Evolutionary conservation across 2,329 filamentous ascomycete genomes (phyloP), one percentile per base, ranked within the genome.

Genomic region (Fusarium buharicum): DNA sequence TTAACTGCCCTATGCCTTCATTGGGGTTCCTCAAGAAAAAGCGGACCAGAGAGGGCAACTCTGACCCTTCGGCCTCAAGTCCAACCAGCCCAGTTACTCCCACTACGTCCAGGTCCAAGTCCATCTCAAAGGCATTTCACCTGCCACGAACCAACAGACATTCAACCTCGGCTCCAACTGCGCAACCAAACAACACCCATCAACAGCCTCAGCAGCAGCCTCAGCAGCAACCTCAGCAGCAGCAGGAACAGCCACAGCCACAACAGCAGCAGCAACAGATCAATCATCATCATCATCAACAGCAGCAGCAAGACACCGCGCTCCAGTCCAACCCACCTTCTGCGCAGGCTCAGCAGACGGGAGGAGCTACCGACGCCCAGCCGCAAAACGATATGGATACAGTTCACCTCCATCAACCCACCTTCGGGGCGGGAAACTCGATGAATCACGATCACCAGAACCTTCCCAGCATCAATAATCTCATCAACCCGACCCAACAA

Each of bases 11-110:
- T 74, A 98, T 99, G 95, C 95, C 93, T 88, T 91, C 87, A 78
- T 86, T 97, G 83, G 92, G 92, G 79, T 93, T 97, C 76, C 87
- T 98, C 76, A 97, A 97, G 86, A 98, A 97, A 87, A 97, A 96
- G 86, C 90, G 93, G 86, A 96, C 93, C 81, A 96, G 93, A 87
- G 93, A 97, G 82, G 90, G 88, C 75, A 86, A 88, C 75, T 83
- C 86, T 75, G 88, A 91, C 76, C 84, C 84, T 70, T 86, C 88
- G 73, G 83, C 87, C 72, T 83, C 83, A 67, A 90, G 90, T 75
- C 83, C 86, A 68, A 84, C 83, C 66, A 88, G 86, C 72, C 84
- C 86, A 59, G 80, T 87, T 70, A 88, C 87, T 59, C 83, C 86
- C 58, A 82, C 83, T 57, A 82, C 83, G 62, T 55, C 65, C 38